phyloP scores from a whole-genome alignment of 345 rosid species.

The rapeseed (Brassica napus) region Da-Ae NC_063450.1:49636501-49637000 shows the following conservation, averaged over 20 bases:
- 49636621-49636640: slow-evolving; percentile 1
- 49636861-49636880: neutral
- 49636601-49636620: slow-evolving; percentile 18
- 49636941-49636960: neutral
- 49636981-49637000: neutral
- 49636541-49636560: slow-evolving; percentile 22
- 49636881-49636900: slow-evolving; percentile 4
- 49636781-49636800: neutral
- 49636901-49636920: neutral
- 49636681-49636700: slow-evolving; percentile 37
- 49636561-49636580: slow-evolving; percentile 33
- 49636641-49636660: slow-evolving; percentile 30
- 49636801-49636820: neutral
- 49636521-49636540: slow-evolving; percentile 27
- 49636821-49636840: neutral
- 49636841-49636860: neutral
- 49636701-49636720: slow-evolving; percentile 33
- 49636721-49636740: slow-evolving; percentile 41
- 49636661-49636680: slow-evolving; percentile 40
- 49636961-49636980: neutral
- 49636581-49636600: slow-evolving; percentile 20
- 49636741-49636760: slow-evolving; percentile 41
- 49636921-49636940: slow-evolving; percentile 18
- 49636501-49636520: slow-evolving; percentile 96
- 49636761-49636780: slow-evolving; percentile 29